Conservation (phyloP, 352 stramenopile species). For the Phytopythium chamaehyphon region DNA sequence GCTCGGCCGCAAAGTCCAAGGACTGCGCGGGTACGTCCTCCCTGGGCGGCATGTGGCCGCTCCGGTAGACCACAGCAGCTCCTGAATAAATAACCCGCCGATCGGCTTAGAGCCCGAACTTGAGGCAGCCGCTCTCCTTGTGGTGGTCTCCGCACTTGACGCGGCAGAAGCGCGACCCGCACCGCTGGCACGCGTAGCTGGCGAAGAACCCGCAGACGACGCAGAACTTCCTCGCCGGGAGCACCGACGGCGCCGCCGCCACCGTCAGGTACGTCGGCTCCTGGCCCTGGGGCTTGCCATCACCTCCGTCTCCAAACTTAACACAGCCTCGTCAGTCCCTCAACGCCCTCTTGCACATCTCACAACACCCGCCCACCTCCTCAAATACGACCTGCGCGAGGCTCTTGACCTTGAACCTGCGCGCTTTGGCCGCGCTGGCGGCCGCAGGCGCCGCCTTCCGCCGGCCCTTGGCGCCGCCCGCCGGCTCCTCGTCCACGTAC, state of each 20-base stretch:
- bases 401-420: conserved; percentile 85
- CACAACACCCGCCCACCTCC: conserved; percentile 43
- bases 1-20: conserved; percentile 5
- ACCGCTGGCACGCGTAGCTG: conserved; percentile 72
- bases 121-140: conserved; percentile 88
- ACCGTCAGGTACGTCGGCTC: conserved; percentile 72
- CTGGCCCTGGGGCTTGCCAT: conserved; percentile 10
- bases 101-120: conserved; percentile 65
- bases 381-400: conserved; percentile 86
- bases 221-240: conserved; percentile 79
- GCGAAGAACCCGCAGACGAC: conserved; percentile 83
- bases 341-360: too few relatives aligned
- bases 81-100: background rate
- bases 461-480: conserved; percentile 17
- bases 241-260: conserved; percentile 46
- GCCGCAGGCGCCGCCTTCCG: conserved; percentile 7
- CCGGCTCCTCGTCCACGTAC: conserved; percentile 70
- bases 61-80: background rate
- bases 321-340: too few relatives aligned
- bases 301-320: too few relatives aligned
- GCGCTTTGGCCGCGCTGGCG: conserved; percentile 13
- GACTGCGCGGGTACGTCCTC: background rate
- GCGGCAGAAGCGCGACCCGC: conserved; percentile 78
- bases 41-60: background rate
- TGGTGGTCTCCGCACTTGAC: conserved; percentile 83